Evolutionary conservation across 371 early-diverging fungal species (phyloP), one percentile per base, ranked within the genome.

Genomic region (Haplosporangium sp.): DNA sequence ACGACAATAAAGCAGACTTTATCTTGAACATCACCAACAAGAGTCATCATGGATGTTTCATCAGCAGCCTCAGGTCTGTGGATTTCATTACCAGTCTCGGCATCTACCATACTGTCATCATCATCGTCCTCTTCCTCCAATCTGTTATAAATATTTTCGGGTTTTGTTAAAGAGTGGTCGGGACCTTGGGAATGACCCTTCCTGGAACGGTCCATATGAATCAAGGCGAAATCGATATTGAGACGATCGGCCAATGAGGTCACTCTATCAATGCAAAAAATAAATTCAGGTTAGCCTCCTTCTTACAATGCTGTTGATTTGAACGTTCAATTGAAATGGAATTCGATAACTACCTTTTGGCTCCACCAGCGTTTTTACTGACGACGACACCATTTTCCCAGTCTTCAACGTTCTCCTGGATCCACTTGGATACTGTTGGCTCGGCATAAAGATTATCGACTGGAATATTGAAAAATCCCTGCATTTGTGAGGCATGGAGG

Each of bases 321-420:
- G 13, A 19, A 44, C 3, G 3, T 50, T 34, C 9, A 10, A 15
- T 59, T 40, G 19, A 2, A 45, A 15, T 27, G 48, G n/a, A 63
- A 19, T 35, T 13, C 1, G 15, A 20, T 19, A 20, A 50, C 65
- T 86, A 94, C 96, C 97, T 91, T 87, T 97, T 97, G 74, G 97
- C 96, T 45, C 97, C 98, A 65, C 99, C 98, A n/a, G 98, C 96
- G 84, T 98, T 97, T 88, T 97, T 97, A 74, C 94, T 92, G 38
- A 98, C 96, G 34, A 97, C 94, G 11, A 97, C 97, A 67, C 93
- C 95, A 58, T 90, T 86, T 69, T 86, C 76, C 85, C 93, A 92
- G 63, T 94, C 90, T 38, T 92, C 88, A 40, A 95, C 92, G 73
- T 90, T 84, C 65, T 94, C 94, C n/a, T 84, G 85, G 69, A 98